Evolutionary conservation across 129 eudicot species (phyloP).

Genomic region (Lactuca sativa): DNA sequence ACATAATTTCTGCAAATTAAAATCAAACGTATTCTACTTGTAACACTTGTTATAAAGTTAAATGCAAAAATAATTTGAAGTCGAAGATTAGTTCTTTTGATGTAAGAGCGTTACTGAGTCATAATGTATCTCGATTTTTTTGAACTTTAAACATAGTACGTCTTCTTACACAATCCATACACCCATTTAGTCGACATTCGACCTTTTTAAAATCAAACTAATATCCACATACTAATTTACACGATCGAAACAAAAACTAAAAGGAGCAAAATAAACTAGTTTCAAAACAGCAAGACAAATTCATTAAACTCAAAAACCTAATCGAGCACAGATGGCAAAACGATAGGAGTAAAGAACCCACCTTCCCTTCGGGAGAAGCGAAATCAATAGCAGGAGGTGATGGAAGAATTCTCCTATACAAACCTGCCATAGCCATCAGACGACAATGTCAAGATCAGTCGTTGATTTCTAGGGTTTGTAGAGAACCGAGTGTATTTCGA

Average conservation of each 20-base stretch:
- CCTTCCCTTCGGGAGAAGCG: constrained; percentile 82
- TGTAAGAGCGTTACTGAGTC: not conserved
- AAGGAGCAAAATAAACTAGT: not conserved
- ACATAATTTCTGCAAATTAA: not conserved
- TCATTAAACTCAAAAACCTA: not conserved
- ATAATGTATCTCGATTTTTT: not conserved
- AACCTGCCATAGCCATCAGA: constrained; percentile 68
- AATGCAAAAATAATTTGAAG: constrained; percentile 2
- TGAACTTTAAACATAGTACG: not conserved
- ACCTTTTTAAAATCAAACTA: not conserved
- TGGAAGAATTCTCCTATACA: constrained; percentile 78
- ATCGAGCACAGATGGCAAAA: not conserved
- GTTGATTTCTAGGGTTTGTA: constrained; percentile 14
- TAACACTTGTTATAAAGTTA: constrained; percentile 2
- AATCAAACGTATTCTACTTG: not conserved
- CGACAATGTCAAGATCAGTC: not conserved
- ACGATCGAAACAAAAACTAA: not conserved
- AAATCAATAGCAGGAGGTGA: constrained; percentile 94
- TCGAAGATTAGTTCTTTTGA: not conserved
- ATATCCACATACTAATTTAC: not conserved
- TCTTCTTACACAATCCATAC: not conserved
- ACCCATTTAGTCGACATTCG: not conserved
- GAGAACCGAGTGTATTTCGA: not conserved
- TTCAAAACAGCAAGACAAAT: not conserved
- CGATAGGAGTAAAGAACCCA: not conserved